These are phyloP conservation scores for Diaporthe destruens DNA, from an alignment of 2,329 filamentous ascomycete species.

Conservation along the genomic window DNA sequence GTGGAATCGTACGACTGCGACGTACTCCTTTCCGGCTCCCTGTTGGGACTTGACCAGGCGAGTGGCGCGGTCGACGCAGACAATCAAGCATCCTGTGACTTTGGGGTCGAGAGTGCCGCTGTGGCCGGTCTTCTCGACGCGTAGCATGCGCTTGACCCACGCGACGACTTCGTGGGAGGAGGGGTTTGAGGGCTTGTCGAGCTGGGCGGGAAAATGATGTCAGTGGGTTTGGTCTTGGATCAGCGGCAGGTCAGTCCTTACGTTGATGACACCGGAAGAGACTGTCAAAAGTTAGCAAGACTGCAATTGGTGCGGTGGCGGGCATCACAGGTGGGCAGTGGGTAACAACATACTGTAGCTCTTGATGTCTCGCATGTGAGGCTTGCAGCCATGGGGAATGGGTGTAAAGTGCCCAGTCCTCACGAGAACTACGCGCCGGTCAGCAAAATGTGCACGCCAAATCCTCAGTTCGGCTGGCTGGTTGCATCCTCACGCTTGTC, in stretches of 20 bases:
- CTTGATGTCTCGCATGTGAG: constrained; percentile 94
- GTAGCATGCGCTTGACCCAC: constrained; percentile 98
- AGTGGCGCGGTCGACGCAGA: constrained; percentile 96
- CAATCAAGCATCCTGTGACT: constrained; percentile 95
- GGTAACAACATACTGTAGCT: constrained; percentile 69
- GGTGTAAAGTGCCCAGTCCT: constrained; percentile 97
- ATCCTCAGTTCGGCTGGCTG: constrained; percentile 33
- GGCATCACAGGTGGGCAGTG: not conserved
- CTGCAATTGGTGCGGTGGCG: constrained; percentile 5
- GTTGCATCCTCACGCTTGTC: constrained; percentile 74
- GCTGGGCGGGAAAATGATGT: constrained; percentile 22
- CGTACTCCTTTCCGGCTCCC: constrained; percentile 98
- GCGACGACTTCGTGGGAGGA: constrained; percentile 99
- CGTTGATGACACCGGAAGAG: constrained; percentile 97
- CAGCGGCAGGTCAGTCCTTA: constrained; percentile 53
- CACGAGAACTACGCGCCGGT: constrained; percentile 76
- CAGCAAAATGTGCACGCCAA: constrained; percentile 42
- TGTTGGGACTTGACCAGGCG: constrained; percentile 99
- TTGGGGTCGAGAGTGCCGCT: constrained; percentile 98
- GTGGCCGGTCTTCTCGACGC: constrained; percentile 96
- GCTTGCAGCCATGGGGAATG: constrained; percentile 92
- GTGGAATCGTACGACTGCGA: constrained; percentile 94
- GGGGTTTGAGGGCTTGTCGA: constrained; percentile 94
- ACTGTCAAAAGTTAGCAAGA: constrained; percentile 57
- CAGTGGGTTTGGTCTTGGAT: not conserved